These are phyloP conservation scores for Falciphora oryzae DNA, from an alignment of 2,329 filamentous ascomycete species.

Conservation along the genomic window DNA sequence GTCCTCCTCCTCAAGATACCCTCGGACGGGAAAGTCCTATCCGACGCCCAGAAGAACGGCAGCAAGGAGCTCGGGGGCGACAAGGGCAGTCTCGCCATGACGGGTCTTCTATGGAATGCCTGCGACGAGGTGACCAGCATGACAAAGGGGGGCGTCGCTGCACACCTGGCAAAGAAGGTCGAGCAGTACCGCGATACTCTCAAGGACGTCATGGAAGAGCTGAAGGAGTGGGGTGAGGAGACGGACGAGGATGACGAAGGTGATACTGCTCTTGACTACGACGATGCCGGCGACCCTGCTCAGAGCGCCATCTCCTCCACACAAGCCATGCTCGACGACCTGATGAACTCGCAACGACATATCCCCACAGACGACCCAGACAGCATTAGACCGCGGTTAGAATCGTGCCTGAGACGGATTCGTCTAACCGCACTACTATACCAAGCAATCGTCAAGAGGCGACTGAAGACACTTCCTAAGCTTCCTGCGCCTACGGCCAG, in stretches of 20 bases:
- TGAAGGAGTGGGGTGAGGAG: constrained; percentile 83
- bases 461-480: constrained; percentile 53
- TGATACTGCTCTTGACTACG: constrained; percentile 35
- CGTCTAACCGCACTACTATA: constrained; percentile 65
- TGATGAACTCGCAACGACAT: constrained; percentile 56
- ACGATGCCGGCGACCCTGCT: constrained; percentile 28
- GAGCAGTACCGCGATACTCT: constrained; percentile 70
- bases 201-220: constrained; percentile 76
- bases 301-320: constrained; percentile 31
- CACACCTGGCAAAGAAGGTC: constrained; percentile 64
- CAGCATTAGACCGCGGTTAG: constrained; percentile 58
- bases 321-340: constrained; percentile 58
- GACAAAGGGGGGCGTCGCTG: constrained; percentile 60
- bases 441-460: constrained; percentile 62
- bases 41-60: constrained; percentile 40
- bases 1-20: constrained; percentile 56
- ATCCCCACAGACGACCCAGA: constrained; percentile 61
- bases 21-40: constrained; percentile 48
- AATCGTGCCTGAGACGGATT: constrained; percentile 56
- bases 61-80: constrained; percentile 26
- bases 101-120: constrained; percentile 75
- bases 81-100: constrained; percentile 55
- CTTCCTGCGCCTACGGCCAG: constrained; percentile 27
- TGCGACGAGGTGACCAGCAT: constrained; percentile 69
- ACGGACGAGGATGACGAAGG: constrained; percentile 55